Evolutionary conservation across 2,329 filamentous ascomycete species (phyloP), one percentile per base, ranked within the genome.

Genomic region (Ceratocystiopsis brevicomis): DNA sequence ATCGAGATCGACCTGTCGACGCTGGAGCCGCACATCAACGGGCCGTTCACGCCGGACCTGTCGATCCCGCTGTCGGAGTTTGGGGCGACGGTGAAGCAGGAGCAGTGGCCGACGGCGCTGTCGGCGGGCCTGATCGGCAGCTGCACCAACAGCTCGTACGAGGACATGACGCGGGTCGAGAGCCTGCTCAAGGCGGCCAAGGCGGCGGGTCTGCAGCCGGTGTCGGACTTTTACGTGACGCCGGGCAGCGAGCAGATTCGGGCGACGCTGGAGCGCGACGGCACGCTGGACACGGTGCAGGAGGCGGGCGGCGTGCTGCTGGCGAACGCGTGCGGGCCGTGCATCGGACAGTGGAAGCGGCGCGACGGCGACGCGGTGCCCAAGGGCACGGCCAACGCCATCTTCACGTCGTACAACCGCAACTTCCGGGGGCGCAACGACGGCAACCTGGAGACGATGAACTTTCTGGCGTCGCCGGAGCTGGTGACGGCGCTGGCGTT

Each of bases 381-480:
- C 46, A 94, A 93, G 65, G 87, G 86, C 48, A 83, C 87, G 46
- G 68, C 75, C 43, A 98, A 98, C 57, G 90, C 90, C 48, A 96
- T 98, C 54, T 75, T 98, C 55, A 88, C 86, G 11, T 95, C 87
- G 1, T 98, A 95, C 68, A 98, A 98, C 71, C 83, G 90, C 48
- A 98, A 98, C 65, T 98, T 98, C 69, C 83, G 83, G 41, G 88
- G 85, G 48, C 82, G 90, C 51, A 98, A 98, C 59, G 90, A 98
- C 57, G 90, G 90, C 49, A 98, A 98, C 66, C 78, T 83, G 18
- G 78, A 81, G 37, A 98, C 90, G 10, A 95, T 96, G 87, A 98
- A 96, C 69, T 98, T 98, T 66, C 73, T 98, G 42, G 88, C 90
- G 11, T 95, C 87, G 0, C 90, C 90, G 8, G 90, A 98, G 62